Evolutionary conservation across 768 basidiomycete genomes (phyloP), one percentile per base, ranked within the genome.

Genomic region (Xerocomellus dryophilus): DNA sequence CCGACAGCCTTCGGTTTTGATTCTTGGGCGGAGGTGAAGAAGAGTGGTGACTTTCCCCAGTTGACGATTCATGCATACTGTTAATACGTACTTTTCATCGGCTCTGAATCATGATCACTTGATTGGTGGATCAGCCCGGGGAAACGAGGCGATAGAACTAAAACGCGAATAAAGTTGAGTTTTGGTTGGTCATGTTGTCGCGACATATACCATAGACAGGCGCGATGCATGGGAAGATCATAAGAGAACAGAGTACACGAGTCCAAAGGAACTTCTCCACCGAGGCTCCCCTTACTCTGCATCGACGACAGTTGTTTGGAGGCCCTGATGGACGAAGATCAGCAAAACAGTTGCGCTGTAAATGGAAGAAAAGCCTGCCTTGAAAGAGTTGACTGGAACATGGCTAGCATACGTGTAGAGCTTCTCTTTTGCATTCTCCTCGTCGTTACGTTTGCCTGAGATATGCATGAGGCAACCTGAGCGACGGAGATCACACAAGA

Each of bases 381-480:
- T 95, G 87, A 93, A 93, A 42, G 85, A 75, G 8, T 73, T 66
- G 42, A 92, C 90, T 43, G 84, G 78, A 51, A 97, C 86, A 69
- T 90, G 82, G 54, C 83, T 83, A 59, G 90, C 94, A 71, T 93
- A 92, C 29, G 91, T 95, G 81, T 78, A 98, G 52, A 97, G 87
- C 79, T 95, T 97, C 81, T 96, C 95, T 79, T 95, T 97, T 54
- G 97, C 96, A 66, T 87, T 89, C 80, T 99, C 96, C 65, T 98
- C 95, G 75, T 99, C 96, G 74, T 98, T 98, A 67, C 97, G 90
- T 80, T 95, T 96, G 66, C 96, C 90, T 94, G 64, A 32, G 15
- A 56, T 29, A 14, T 12, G 14, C 7, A 25, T 64, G 29, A 60
- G 51, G 39, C 20, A 15, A 40, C 4, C 5, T 1, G 32, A 38